phyloP scores from a whole-genome alignment of 2,329 filamentous ascomycete species.

The Laburnicola sp. region DNA sequence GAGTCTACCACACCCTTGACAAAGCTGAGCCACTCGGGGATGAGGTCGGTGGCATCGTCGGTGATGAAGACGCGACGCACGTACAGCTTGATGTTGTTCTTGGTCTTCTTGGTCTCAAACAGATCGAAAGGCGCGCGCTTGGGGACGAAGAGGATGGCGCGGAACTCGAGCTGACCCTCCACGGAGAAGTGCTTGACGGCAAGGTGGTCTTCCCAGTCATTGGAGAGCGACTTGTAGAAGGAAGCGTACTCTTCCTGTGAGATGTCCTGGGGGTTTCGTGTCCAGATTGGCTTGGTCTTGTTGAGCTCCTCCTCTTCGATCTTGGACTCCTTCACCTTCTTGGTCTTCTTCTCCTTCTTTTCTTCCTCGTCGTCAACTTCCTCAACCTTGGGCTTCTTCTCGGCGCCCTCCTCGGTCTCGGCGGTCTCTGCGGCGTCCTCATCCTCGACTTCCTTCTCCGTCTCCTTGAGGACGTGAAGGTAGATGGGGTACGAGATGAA shows the following conservation, averaged over 20 bases:
- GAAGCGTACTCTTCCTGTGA: conserved; percentile 93
- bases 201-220: conserved; percentile 99
- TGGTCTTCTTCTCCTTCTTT: conserved; percentile 92
- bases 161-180: conserved; percentile 99
- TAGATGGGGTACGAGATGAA: conserved; percentile 99
- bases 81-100: conserved; percentile 99
- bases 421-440: conserved; percentile 74
- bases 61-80: conserved; percentile 99
- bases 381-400: conserved; percentile 96
- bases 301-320: conserved; percentile 99
- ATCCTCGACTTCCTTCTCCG: conserved; percentile 96
- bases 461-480: conserved; percentile 99
- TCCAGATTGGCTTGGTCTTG: conserved; percentile 99
- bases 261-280: conserved; percentile 95
- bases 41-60: conserved; percentile 97
- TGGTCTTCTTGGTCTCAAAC: conserved; percentile 99
- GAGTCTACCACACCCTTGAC: conserved; percentile 99
- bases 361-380: conserved; percentile 86
- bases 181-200: conserved; percentile 99
- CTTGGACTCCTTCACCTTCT: conserved; percentile 98
- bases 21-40: conserved; percentile 99
- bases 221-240: conserved; percentile 99
- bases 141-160: conserved; percentile 97
- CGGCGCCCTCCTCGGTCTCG: conserved; percentile 63
- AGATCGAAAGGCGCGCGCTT: conserved; percentile 99